phyloP scores from a whole-genome alignment of 495 filamentous ascomycete species.

The Corynascus novoguineensis region DNA sequence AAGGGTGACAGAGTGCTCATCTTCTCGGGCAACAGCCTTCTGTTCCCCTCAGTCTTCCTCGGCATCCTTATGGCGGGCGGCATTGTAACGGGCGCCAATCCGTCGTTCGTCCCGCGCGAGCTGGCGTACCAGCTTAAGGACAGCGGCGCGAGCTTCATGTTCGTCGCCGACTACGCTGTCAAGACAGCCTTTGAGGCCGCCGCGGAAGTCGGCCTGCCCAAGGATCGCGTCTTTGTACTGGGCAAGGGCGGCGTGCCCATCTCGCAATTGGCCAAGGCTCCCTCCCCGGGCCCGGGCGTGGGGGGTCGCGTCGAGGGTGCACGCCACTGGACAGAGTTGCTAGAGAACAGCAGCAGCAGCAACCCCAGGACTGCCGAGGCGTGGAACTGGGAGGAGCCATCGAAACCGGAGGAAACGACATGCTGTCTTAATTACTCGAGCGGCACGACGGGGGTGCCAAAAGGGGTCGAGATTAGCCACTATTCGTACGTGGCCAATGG shows the following conservation, averaged over 20 bases:
- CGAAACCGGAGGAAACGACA: slow-evolving; percentile 29
- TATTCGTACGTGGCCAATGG: slow-evolving; percentile 66
- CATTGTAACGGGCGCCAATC: slow-evolving; percentile 75
- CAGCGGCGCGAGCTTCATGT: slow-evolving; percentile 58
- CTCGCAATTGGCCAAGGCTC: slow-evolving; percentile 35
- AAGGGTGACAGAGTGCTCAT: slow-evolving; percentile 67
- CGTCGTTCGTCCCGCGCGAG: slow-evolving; percentile 64
- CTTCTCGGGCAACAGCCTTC: slow-evolving; percentile 66
- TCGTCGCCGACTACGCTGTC: slow-evolving; percentile 53
- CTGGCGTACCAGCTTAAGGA: slow-evolving; percentile 70
- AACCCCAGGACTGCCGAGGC: slow-evolving; percentile 38
- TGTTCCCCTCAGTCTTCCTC: slow-evolving; percentile 66
- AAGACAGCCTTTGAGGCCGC: slow-evolving; percentile 64
- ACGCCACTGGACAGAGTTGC: slow-evolving; percentile 41
- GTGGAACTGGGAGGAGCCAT: slow-evolving; percentile 41
- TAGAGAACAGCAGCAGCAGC: no score
- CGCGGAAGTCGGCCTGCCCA: slow-evolving; percentile 55
- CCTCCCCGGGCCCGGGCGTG: slow-evolving; percentile 35
- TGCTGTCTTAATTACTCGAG: slow-evolving; percentile 64
- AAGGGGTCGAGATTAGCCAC: slow-evolving; percentile 78
- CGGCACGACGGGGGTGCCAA: slow-evolving; percentile 79
- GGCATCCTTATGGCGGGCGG: slow-evolving; percentile 73
- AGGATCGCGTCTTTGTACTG: slow-evolving; percentile 44
- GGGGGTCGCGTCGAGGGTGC: slow-evolving; percentile 34
- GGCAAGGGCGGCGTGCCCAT: slow-evolving; percentile 18